These are phyloP conservation scores for Brassica incana DNA, from an alignment of 345 rosid species.

Conservation along the genomic window DNA sequence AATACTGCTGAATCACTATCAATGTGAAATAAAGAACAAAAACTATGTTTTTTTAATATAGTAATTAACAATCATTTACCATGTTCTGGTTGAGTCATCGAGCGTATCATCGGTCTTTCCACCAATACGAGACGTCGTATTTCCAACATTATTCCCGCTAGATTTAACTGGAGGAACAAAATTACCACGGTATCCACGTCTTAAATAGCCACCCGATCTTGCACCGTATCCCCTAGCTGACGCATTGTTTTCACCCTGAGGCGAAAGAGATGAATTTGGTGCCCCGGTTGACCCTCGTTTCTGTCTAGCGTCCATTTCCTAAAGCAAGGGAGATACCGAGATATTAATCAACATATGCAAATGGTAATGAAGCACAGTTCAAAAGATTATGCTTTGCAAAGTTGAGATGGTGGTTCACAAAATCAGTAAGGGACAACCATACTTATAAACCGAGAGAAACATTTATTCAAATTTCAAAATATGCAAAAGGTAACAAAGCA, in stretches of 20 bases:
- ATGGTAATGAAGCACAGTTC: slow-evolving; percentile 20
- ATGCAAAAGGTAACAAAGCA: slow-evolving; percentile 11
- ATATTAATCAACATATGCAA: slow-evolving; percentile 3
- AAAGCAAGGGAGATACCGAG: slow-evolving; percentile 20
- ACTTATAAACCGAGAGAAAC: slow-evolving; percentile 33
- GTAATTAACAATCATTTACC: slow-evolving; percentile 49
- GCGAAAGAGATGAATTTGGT: slow-evolving; percentile 52
- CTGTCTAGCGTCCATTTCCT: slow-evolving; percentile 88
- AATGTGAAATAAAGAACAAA: slow-evolving; percentile 4
- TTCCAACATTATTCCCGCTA: slow-evolving; percentile 65
- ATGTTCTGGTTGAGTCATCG: slow-evolving; percentile 82
- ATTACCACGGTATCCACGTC: slow-evolving; percentile 78
- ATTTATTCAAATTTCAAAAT: slow-evolving; percentile 35
- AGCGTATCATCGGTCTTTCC: slow-evolving; percentile 81
- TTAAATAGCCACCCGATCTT: slow-evolving; percentile 58
- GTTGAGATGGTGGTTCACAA: background rate
- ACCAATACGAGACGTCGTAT: slow-evolving; percentile 56
- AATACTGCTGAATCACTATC: slow-evolving; percentile 1
- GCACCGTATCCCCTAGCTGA: slow-evolving; percentile 56
- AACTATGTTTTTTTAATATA: background rate
- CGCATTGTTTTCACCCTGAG: slow-evolving; percentile 54
- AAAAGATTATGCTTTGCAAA: background rate
- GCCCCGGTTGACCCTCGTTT: slow-evolving; percentile 50
- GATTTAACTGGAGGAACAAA: slow-evolving; percentile 89
- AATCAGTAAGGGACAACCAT: background rate